Conservation (phyloP, 805 yeast species). For the Hanseniaspora lindneri region DNA sequence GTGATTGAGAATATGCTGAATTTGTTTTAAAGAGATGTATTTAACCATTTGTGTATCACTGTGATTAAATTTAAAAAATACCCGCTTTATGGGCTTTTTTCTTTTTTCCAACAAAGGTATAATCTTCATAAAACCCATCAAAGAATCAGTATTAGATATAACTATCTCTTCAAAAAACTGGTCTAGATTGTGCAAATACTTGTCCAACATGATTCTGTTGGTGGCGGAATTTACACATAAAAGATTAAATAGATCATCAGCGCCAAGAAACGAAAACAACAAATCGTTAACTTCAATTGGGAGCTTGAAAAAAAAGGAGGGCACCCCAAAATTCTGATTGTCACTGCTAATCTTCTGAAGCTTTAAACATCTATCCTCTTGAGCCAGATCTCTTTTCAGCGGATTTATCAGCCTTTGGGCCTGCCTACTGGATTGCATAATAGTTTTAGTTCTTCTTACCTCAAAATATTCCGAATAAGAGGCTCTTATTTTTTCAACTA, state of each 20-base stretch:
- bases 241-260: neutral
- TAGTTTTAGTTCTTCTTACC: neutral
- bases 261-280: neutral
- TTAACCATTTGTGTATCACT: neutral
- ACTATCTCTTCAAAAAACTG: neutral
- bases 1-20: neutral
- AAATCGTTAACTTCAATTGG: slow-evolving; percentile 6
- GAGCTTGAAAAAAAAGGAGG: neutral
- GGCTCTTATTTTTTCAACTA: neutral
- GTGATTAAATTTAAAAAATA: neutral
- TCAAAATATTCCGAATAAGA: neutral
- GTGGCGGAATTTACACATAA: slow-evolving; percentile 1
- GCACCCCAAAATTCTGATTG: neutral
- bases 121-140: neutral
- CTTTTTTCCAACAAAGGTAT: neutral
- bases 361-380: neutral
- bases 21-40: neutral
- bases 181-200: neutral
- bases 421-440: neutral
- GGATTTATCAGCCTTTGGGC: neutral
- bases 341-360: neutral
- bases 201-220: neutral
- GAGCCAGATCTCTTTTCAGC: neutral
- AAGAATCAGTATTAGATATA: neutral
- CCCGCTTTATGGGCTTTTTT: neutral